Evolutionary conservation across 306 rosid genomes (phyloP).

Genomic region (Gleditsia sinensis): DNA sequence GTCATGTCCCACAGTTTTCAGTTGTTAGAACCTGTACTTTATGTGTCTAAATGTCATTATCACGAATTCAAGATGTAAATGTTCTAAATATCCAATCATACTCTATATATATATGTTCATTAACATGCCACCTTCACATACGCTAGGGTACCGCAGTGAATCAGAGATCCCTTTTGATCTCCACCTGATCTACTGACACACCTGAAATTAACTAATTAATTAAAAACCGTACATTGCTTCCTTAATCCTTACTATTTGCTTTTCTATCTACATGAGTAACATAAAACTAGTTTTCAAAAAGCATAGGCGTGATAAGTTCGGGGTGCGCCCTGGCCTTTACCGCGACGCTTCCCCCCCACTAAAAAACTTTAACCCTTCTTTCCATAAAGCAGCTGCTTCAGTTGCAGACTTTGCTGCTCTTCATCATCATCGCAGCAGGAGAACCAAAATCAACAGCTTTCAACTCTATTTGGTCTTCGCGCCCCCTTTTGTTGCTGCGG

Average conservation of each 20-base stretch:
- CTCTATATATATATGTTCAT: background rate
- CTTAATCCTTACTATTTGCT: background rate
- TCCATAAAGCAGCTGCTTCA: too few species aligned
- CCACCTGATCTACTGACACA: background rate
- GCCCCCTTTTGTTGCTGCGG: constrained; percentile 37
- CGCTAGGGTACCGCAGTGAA: background rate
- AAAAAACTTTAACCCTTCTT: too few species aligned
- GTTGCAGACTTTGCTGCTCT: constrained; percentile 61
- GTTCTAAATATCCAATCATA: too few species aligned
- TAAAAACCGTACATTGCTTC: background rate
- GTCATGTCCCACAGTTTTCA: background rate
- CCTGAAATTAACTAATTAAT: background rate
- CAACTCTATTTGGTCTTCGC: constrained; percentile 51
- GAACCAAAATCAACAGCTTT: constrained; percentile 52
- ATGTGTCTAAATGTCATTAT: background rate
- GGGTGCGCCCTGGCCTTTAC: too few species aligned
- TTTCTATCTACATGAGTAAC: too few species aligned
- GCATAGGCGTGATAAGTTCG: too few species aligned
- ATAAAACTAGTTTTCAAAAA: too few species aligned
- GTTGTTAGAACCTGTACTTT: background rate
- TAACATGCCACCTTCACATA: background rate
- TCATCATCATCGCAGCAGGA: constrained; percentile 34
- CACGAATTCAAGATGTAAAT: background rate
- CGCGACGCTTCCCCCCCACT: too few species aligned
- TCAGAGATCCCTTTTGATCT: background rate